Evolutionary conservation across 1,139 yeast species (phyloP), one percentile per base, ranked within the genome.

Genomic region (Kodamaea plutei): DNA sequence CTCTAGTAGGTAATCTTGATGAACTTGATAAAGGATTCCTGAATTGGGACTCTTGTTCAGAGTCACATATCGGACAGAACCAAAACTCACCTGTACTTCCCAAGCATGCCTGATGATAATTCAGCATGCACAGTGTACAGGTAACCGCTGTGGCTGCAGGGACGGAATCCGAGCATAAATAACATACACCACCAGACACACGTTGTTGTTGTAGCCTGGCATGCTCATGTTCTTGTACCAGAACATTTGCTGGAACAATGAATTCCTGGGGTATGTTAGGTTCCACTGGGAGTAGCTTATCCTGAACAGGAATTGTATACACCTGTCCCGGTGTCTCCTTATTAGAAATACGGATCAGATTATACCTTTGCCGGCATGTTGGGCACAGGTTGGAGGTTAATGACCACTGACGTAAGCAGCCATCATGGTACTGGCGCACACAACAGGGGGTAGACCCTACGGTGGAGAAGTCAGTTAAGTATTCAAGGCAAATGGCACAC

Each of bases 401-500:
- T n/a, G 69, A 52, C 80, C 80, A 74, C 22, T 57, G 58, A 9
- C 52, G 35, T 15, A 73, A 56, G 40, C 80, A 74, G 13, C 51
- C 43, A 6, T 63, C 61, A 43, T 74, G 80, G 43, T 72, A 73
- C 31, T 45, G 45, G 20, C 35, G 36, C 20, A 44, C 45, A 43
- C 78, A 73, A 15, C 58, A 56, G 11, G 56, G 53, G 6, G 72
- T 49, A n/a, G 55, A 43, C 0, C 76, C 77, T 10, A 68, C 41
- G 11, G 39, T 25, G 20, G 44, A 42, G 4, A 30, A 20, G 2
- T 36, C 40, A 13, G 42, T 43, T 8, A 71, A 50, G 2, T 45
- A 39, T 28, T 73, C 79, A 24, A 73, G 53, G 41, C 79, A 74
- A 26, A 73, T 72, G 17, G 74, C 59, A 43, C 80, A 73, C 33